Evolutionary conservation across 805 yeast genomes (phyloP), one percentile per base, ranked within the genome.

Genomic region (Lachancea sp.): DNA sequence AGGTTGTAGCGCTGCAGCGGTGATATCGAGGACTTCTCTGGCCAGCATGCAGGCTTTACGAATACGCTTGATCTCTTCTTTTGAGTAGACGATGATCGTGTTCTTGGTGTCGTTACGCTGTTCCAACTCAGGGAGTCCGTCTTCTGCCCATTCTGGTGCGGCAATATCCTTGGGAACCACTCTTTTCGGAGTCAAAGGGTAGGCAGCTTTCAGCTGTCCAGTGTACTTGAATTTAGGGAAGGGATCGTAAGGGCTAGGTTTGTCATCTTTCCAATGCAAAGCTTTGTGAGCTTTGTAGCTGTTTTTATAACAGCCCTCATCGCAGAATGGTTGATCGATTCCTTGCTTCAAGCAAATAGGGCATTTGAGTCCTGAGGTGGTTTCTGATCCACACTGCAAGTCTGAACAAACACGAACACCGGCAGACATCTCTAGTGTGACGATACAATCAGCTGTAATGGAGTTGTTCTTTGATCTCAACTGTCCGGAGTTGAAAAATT

Each of bases 301-400:
- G 38, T 82, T 68, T 60, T 84, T 79, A 70, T 87, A 91, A 65
- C 99, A 91, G 1, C 68, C 67, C 53, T 90, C 95, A 58, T 81
- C 75, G 69, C 99, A 93, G 66, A 91, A 93, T 16, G 74, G 74
- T 40, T 77, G 70, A 34, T 73, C 70, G 41, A 77, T 55, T 13
- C 80, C 86, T 49, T 73, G 74, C 60, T 93, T 90, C 50, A 93
- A 67, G 66, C 99, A 93, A 13, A 90, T 72, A 0, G 99, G 99
- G 65, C 99, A 93, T 62, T 89, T 89, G 53, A 93, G 71, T 35
- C 73, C 66, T 17, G 95, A 83, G 3, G 70, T 70, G 12, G 96
- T 89, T 31, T 73, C 75, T 56, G 88, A 89, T 17, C 93, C 93
- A 70, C 99, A 93, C 55, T 79, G 85, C 17, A 85, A 78, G 19